Percentiles rank a stretch among this genome's conserved stretches.
phyloP scores from a whole-genome alignment of 345 rosid genomes.

The Noccaea caerulescens region DNA sequence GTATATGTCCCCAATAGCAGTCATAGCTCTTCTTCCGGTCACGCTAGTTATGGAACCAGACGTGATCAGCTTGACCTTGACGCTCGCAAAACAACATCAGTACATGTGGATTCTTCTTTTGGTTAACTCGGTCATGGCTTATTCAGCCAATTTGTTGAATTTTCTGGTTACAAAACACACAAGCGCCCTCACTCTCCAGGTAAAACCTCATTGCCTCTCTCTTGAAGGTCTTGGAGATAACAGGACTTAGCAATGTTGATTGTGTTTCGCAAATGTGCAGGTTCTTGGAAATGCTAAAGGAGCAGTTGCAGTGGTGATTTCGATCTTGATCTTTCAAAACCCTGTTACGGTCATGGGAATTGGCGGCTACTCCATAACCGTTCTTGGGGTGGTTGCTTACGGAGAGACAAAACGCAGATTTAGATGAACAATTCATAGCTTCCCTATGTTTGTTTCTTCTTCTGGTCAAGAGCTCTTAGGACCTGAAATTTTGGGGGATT shows the following conservation, averaged over 20 bases:
- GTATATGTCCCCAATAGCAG: slow-evolving; percentile 93
- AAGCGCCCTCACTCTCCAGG: slow-evolving; percentile 96
- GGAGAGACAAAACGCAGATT: slow-evolving; percentile 91
- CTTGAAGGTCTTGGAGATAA: not conserved
- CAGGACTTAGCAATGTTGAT: slow-evolving; percentile 6
- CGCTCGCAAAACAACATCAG: slow-evolving; percentile 67
- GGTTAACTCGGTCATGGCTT: slow-evolving; percentile 81
- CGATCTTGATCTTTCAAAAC: slow-evolving; percentile 78
- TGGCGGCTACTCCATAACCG: slow-evolving; percentile 80
- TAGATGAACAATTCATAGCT: slow-evolving; percentile 49
- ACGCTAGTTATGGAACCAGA: slow-evolving; percentile 81
- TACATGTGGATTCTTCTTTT: slow-evolving; percentile 79
- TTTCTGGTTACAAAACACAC: slow-evolving; percentile 92
- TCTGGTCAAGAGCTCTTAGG: slow-evolving; percentile 29
- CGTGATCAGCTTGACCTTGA: slow-evolving; percentile 58
- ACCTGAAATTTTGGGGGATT: slow-evolving; percentile 18
- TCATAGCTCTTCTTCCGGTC: slow-evolving; percentile 71
- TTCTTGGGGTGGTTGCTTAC: slow-evolving; percentile 83
- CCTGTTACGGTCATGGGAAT: slow-evolving; percentile 87
- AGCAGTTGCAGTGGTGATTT: slow-evolving; percentile 91
- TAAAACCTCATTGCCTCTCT: slow-evolving; percentile 17
- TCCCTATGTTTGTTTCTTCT: slow-evolving; percentile 19
- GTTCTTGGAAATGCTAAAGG: slow-evolving; percentile 97
- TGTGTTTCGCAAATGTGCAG: slow-evolving; percentile 42
- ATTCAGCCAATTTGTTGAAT: slow-evolving; percentile 81